Percentiles rank a stretch among this genome's conserved stretches.
These are phyloP conservation scores for Lactarius trivialis DNA, from an alignment of 768 basidiomycete genomes.

Conservation along the genomic window DNA sequence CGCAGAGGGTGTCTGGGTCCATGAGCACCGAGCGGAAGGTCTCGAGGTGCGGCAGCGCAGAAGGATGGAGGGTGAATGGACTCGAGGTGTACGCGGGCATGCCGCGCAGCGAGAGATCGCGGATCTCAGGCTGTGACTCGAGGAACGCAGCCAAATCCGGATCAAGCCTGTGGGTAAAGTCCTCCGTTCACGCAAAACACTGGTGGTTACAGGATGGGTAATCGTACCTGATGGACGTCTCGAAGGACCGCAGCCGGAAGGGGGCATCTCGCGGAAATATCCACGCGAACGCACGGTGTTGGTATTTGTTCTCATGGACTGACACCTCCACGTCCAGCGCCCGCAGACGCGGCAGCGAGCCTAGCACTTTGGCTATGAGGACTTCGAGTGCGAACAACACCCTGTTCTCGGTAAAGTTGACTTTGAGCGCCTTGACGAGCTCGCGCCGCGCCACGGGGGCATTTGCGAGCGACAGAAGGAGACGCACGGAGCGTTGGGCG, in stretches of 20 bases:
- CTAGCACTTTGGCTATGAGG: constrained; percentile 43
- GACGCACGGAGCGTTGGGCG: constrained; percentile 30
- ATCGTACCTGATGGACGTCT: constrained; percentile 48
- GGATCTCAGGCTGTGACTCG: constrained; percentile 41
- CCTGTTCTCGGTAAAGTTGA: constrained; percentile 35
- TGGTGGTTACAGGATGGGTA: neutral
- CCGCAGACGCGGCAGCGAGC: constrained; percentile 34
- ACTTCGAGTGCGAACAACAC: constrained; percentile 45
- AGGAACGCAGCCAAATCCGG: constrained; percentile 44
- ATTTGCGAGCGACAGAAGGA: constrained; percentile 37
- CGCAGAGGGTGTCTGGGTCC: constrained; percentile 37
- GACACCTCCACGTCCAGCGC: constrained; percentile 45
- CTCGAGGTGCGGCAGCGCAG: constrained; percentile 42
- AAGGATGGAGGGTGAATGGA: constrained; percentile 31
- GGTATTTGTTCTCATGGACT: constrained; percentile 6
- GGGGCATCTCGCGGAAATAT: constrained; percentile 37
- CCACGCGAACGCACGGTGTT: constrained; percentile 34
- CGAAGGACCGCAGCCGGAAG: constrained; percentile 42
- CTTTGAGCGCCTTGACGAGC: constrained; percentile 41
- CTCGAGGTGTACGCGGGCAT: constrained; percentile 33
- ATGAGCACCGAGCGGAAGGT: constrained; percentile 51
- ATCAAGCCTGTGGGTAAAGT: constrained; percentile 25
- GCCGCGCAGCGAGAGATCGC: constrained; percentile 51
- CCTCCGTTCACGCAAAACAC: neutral
- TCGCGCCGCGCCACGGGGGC: constrained; percentile 32